Percentiles rank a stretch among this genome's conserved stretches.
These are phyloP conservation scores for Didymella sp. DNA, from an alignment of 2,329 filamentous ascomycete genomes.

Conservation along the genomic window DNA sequence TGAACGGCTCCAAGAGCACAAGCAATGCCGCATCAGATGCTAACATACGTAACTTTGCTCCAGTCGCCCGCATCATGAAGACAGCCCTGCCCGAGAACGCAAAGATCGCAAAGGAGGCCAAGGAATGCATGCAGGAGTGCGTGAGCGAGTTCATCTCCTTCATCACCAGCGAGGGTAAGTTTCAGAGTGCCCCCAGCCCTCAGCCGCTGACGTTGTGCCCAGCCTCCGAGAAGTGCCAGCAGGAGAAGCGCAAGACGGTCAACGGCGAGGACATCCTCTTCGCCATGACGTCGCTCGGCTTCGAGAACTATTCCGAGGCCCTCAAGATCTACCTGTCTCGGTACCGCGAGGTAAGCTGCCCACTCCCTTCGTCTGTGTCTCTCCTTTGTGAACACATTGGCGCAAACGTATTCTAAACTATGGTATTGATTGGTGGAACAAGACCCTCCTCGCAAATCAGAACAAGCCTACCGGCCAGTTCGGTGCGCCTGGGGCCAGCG, in stretches of 20 bases:
- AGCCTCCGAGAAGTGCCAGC: slow-evolving; percentile 99
- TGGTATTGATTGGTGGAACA: slow-evolving; percentile 61
- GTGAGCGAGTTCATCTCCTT: slow-evolving; percentile 99
- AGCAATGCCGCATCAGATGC: slow-evolving; percentile 68
- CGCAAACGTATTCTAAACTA: slow-evolving; percentile 57
- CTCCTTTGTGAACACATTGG: slow-evolving; percentile 49
- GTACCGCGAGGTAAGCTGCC: slow-evolving; percentile 87
- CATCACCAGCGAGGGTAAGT: slow-evolving; percentile 96
- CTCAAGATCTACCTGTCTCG: slow-evolving; percentile 98
- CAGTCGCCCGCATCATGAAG: slow-evolving; percentile 99
- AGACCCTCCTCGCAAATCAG: slow-evolving; percentile 81
- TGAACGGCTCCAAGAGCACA: slow-evolving; percentile 34
- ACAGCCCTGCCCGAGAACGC: slow-evolving; percentile 95
- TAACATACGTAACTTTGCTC: slow-evolving; percentile 92
- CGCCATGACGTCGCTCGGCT: slow-evolving; percentile 97
- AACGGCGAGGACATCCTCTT: slow-evolving; percentile 99
- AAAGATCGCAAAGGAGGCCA: slow-evolving; percentile 98
- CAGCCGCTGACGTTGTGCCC: slow-evolving; percentile 28
- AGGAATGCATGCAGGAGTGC: slow-evolving; percentile 99
- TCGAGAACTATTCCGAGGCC: slow-evolving; percentile 98
- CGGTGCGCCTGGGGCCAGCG: slow-evolving; percentile 44
- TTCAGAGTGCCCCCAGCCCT: slow-evolving; percentile 2
- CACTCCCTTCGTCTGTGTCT: slow-evolving; percentile 36
- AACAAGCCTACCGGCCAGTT: slow-evolving; percentile 59
- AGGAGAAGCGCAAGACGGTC: slow-evolving; percentile 98